Conservation (phyloP, 2,329 filamentous ascomycete species). For the Cercospora zeina region DNA sequence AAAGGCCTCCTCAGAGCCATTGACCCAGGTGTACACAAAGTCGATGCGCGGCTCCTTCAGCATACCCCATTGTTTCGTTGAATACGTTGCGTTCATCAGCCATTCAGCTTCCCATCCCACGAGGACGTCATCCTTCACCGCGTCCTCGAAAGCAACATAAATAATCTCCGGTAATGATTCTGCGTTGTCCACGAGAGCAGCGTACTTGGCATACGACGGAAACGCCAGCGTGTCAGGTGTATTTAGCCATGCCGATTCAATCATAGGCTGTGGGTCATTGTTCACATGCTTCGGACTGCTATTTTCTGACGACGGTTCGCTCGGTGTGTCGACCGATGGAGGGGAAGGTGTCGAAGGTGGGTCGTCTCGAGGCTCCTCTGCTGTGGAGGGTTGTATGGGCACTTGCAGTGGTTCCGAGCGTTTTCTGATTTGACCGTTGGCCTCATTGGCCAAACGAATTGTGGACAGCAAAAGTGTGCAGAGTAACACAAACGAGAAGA, state of each 20-base stretch:
- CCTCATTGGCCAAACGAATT: too few species aligned
- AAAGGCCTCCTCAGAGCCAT: background rate
- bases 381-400: too few species aligned
- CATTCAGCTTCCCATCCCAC: background rate
- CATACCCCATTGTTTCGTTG: background rate
- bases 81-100: background rate
- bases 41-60: background rate
- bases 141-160: background rate
- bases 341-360: too few species aligned
- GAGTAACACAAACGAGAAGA: too few species aligned
- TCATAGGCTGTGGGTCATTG: background rate
- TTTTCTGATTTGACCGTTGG: too few species aligned
- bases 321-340: too few species aligned
- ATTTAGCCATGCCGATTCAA: background rate
- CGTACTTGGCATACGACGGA: background rate
- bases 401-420: too few species aligned
- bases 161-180: background rate
- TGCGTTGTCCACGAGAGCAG: background rate
- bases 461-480: too few species aligned
- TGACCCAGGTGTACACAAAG: slow-evolving; percentile 1
- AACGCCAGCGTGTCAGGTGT: background rate
- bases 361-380: too few species aligned
- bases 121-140: background rate
- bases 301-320: too few species aligned
- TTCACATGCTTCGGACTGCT: too few species aligned